Base-by-base conservation (phyloP, 2,329 filamentous ascomycete species). In the Acrodontium crateriforme region DNA sequence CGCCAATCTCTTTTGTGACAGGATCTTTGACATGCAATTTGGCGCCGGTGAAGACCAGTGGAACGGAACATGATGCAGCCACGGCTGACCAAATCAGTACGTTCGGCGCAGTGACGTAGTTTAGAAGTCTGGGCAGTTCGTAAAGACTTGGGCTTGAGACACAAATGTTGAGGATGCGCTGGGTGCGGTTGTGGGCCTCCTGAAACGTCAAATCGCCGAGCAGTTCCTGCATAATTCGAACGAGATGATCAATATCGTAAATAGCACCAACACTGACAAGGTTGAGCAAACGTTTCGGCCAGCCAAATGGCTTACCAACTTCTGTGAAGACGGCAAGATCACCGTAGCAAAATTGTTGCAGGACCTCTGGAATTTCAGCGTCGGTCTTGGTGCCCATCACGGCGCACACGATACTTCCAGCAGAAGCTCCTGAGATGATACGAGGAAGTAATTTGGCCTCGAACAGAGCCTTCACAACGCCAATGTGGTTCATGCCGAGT, bases 81-180 rank as follows among this genome's bases (percentile, higher is more conserved):
- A 94, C 85, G 18, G 87, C 87, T 10, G 85, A 93, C 83, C 85
- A 93, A 30, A 95, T 85, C 58, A 94, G 71, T 29, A 95, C 85
- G 48, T 94, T 89, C 0, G 87, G 85, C 0, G 87, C 79, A 0
- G 87, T 94, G 34, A 92, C 71, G 46, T 93, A 94, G 53, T 95
- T 95, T 41, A 95, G 65, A 0, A 95, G 61, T 19, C 81, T 66
- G 0, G 85, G 87, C 10, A 92, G 63, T 49, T 94, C 85, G 52
- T 91, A 89, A 30, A 87, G 69, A 10, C 80, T 82, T 2, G 82
- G 79, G 2, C 80, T 83, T 0, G 85, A 93, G 5, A 95, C 85
- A 33, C 81, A 85, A 19, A 95, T 93, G 51, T 94, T 95, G 46
- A 93, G 70, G 36, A 94, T 85, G 33, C 84, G 71, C 16, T 83